Base-by-base conservation (phyloP, 2,329 filamentous ascomycete genomes). In the Penicillium sp. region DNA sequence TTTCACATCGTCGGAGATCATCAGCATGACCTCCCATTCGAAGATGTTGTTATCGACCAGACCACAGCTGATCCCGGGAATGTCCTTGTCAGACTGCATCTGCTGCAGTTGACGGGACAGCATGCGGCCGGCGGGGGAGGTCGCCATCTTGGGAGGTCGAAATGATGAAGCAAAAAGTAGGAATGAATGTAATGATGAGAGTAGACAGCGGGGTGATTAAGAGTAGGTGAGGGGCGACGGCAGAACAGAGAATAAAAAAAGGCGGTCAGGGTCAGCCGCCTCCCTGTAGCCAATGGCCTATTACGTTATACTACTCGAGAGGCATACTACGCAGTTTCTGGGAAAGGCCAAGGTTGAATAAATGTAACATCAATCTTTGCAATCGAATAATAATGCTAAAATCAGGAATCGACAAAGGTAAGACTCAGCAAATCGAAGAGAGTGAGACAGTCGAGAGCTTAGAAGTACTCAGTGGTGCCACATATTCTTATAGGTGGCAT, bases 21-120 rank as follows among this genome's bases (percentile, higher is more conserved):
- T 98, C 59, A 99, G 86, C 90, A 97, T 96, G 21, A 98, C 92
- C 76, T 98, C 93, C 95, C 95, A 99, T 79, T 96, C 90, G 65
- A 97, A 97, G 10, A 98, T 87, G 73, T 96, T 89, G 74, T 90
- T 90, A 68, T 88, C 87, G 52, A 93, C 87, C 44, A 99, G 81
- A 0, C 95, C 95, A 68, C 91, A 96, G 60, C 92, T 97, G 71
- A 98, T 96, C 52, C 93, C 95, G 0, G 91, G 91, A 47, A 98
- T 89, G 75, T 96, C 92, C 72, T 92, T 93, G 74, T 91, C 88
- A 24, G 84, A 87, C 77, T 96, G 91, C 86, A 99, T 98, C 73
- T 96, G 88, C 80, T 96, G 96, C 64, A 98, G 86, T 78, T 98
- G 93, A 56, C 90, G 87, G 67, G 84, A 81, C 47, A 99, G 86